Evolutionary conservation across 2,329 filamentous ascomycete species (phyloP).

Genomic region (Didymella arachidicola): DNA sequence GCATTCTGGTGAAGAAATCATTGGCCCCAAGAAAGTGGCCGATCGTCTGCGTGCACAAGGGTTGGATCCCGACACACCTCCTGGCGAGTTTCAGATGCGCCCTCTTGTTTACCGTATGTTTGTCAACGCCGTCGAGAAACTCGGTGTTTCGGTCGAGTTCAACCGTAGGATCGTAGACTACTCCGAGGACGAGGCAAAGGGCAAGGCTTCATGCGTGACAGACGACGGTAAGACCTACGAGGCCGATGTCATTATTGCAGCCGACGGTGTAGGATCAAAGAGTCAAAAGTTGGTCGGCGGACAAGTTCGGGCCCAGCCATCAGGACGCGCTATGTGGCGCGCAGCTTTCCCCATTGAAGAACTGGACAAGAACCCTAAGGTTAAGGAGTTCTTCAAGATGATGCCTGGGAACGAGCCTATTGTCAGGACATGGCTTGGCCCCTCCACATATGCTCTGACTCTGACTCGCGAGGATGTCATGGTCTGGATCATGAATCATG

Average conservation of each 20-base stretch:
- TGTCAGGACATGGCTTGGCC: slow-evolving; percentile 56
- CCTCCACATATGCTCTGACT: slow-evolving; percentile 56
- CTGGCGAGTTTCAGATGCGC: slow-evolving; percentile 64
- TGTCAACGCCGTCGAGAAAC: slow-evolving; percentile 57
- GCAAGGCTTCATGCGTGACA: slow-evolving; percentile 46
- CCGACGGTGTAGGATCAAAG: slow-evolving; percentile 56
- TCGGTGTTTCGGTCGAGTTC: slow-evolving; percentile 55
- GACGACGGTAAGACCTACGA: slow-evolving; percentile 54
- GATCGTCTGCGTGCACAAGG: slow-evolving; percentile 59
- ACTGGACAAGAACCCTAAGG: slow-evolving; percentile 55
- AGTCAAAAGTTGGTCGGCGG: slow-evolving; percentile 56
- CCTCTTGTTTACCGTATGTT: slow-evolving; percentile 65
- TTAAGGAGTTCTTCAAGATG: slow-evolving; percentile 58
- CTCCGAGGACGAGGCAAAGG: slow-evolving; percentile 53
- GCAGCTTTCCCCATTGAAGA: slow-evolving; percentile 54
- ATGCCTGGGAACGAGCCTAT: slow-evolving; percentile 54
- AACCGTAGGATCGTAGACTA: slow-evolving; percentile 54
- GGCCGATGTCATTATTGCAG: slow-evolving; percentile 53
- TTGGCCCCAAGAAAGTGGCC: slow-evolving; percentile 58
- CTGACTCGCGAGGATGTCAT: slow-evolving; percentile 57
- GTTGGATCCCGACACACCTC: slow-evolving; percentile 58
- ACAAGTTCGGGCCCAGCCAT: slow-evolving; percentile 53
- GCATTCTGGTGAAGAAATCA: slow-evolving; percentile 60
- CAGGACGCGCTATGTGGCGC: slow-evolving; percentile 52
- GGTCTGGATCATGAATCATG: slow-evolving; percentile 61